Evolutionary conservation across 2,329 filamentous ascomycete species (phyloP), one percentile per base, ranked within the genome.

Genomic region (Ascochyta lentis): DNA sequence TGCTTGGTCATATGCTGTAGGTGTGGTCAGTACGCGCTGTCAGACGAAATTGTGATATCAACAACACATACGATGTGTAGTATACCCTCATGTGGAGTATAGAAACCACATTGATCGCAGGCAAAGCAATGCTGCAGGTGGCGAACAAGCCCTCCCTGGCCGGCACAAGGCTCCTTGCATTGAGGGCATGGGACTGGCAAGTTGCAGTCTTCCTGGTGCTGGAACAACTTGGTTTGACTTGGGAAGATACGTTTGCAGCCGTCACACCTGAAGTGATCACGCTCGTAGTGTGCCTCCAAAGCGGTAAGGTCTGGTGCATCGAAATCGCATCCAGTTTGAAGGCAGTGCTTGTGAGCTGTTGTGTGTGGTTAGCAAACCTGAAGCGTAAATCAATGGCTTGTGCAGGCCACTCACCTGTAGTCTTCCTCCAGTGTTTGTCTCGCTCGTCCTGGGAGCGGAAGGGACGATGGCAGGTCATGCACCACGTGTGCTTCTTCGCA

Each of bases 261-360:
- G 24, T 64, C 60, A 52, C 72, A 75, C 22, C 65, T 66, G 54
- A 69, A 73, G 55, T 75, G 71, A 29, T 69, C 69, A 12, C 59
- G 52, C 15, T 59, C 58, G 12, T 70, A 47, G 46, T 75, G 72
- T n/a, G 58, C 48, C 27, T 65, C 55, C 10, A 75, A 56, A 2
- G 50, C 48, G 1, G 49, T 49, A 16, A 50, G 15, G 26, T 66
- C 56, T 1, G 58, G 58, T 3, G 58, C 65, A 39, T 75, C 71
- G 47, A 72, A 74, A 16, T 69, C 62, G 50, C 72, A 74, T 23
- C 70, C 70, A 6, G 65, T 62, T 35, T 73, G 62, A 27, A 73
- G 43, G 47, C 72, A 74, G 44, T 74, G 71, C 35, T 61, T 71
- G 49, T 74, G 72, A 23, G 57, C 67, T 70, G 29, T 7, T 3